Base-by-base conservation (phyloP, 1,284 basidiomycete species). In the Fomitopsis betulina region DNA sequence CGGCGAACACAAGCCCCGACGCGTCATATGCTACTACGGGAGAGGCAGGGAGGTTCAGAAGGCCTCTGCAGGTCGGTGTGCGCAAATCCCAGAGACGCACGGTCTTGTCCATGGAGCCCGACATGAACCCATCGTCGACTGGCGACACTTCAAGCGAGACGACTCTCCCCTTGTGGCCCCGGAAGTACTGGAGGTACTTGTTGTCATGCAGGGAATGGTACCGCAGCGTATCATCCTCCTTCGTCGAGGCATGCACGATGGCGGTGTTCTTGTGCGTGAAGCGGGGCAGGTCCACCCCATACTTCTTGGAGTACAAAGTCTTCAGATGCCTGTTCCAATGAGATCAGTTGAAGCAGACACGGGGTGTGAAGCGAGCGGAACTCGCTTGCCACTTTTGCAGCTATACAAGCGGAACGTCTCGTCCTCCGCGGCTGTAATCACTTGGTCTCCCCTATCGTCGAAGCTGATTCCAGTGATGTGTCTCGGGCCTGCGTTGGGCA, bases 81-180 rank as follows among this genome's bases (percentile, higher is more conserved):
- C 96, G 86, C 45, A 98, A 79, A 73, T 99, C 97, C 97, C 97
- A 99, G 21, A 99, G 75, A 39, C 94, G 83, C n/a, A 99, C 94
- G 1, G 94, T 96, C 65, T 92, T 94, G 76, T 99, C 96, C 65
- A 93, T 80, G 0, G 96, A 94, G 1, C 87, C 93, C 7, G 96
- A 97, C 79, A 99, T 87, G 75, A 99, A 98, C 0, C 92, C 92
- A 68, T 99, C 96, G 68, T 98, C 92, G 2, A 90, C 81, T 0
- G 97, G 97, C 3, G 92, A 95, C 67, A 98, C 89, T 68, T 96
- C 91, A 13, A 99, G 75, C 0, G 95, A 95, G 25, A 93, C 82
- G 4, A 99, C 97, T 58, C 86, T 84, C 52, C 82, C 88, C 65
- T 89, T 94, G 76, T 99, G 97, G 0, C 97, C 97, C 66, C 87